These are phyloP conservation scores for Pseudogymnoascus destructans DNA, from an alignment of 2,329 filamentous ascomycete genomes.

Conservation along the genomic window DNA sequence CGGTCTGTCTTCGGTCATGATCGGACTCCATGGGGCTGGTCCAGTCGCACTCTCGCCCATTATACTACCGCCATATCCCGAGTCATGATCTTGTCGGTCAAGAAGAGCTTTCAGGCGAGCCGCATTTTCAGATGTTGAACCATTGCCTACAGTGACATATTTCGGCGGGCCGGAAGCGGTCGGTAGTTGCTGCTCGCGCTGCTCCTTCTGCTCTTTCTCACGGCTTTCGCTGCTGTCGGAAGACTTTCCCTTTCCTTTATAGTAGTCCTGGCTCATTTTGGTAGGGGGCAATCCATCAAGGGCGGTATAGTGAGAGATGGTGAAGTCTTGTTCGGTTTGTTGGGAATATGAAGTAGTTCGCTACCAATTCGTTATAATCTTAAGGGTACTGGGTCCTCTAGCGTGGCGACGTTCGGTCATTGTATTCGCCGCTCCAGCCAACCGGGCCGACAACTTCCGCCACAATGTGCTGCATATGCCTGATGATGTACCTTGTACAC, in stretches of 20 bases:
- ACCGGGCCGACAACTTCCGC: background rate
- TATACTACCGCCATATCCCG: constrained; percentile 78
- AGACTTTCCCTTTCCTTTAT: constrained; percentile 36
- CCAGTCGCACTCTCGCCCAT: constrained; percentile 44
- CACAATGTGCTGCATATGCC: background rate
- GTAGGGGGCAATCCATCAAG: constrained; percentile 11
- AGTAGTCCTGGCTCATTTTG: constrained; percentile 49
- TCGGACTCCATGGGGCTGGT: constrained; percentile 32
- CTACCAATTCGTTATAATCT: constrained; percentile 4
- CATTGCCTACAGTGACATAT: constrained; percentile 82
- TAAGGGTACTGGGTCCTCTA: constrained; percentile 1
- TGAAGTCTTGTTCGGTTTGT: constrained; percentile 27
- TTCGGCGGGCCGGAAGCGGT: constrained; percentile 33
- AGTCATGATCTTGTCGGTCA: constrained; percentile 60
- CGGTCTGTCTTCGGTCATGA: constrained; percentile 34
- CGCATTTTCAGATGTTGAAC: constrained; percentile 69
- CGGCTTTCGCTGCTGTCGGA: constrained; percentile 10
- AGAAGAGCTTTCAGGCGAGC: constrained; percentile 68
- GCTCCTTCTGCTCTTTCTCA: background rate
- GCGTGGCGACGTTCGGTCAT: constrained; percentile 6
- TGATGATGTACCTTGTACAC: constrained; percentile 7
- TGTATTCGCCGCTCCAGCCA: background rate
- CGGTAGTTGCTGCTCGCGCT: constrained; percentile 2
- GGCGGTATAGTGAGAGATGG: constrained; percentile 14
- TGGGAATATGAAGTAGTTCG: constrained; percentile 10